Percentiles rank a stretch among this genome's conserved stretches.
Conservation (phyloP, 257 asterid genomes). For the Nicotiana knightiana region DNA sequence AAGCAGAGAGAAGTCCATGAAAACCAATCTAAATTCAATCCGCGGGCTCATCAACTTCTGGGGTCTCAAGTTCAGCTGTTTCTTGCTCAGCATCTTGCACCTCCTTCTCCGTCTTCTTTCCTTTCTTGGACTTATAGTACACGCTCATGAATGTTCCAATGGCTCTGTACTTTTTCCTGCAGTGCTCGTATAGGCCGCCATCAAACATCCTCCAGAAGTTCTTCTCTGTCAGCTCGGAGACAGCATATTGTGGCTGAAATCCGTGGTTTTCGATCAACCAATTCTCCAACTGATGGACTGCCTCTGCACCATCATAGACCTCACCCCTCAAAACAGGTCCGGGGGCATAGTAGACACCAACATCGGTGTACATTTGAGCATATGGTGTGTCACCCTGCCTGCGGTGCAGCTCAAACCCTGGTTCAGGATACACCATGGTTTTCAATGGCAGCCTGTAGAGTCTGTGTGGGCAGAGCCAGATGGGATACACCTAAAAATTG, state of each 20-base stretch:
- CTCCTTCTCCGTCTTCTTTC: slow-evolving; percentile 96
- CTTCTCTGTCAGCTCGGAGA: slow-evolving; percentile 83
- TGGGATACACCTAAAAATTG: slow-evolving; percentile 65
- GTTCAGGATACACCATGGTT: slow-evolving; percentile 88
- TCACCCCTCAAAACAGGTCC: slow-evolving; percentile 95
- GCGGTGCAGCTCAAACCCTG: slow-evolving; percentile 78
- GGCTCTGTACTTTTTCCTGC: slow-evolving; percentile 77
- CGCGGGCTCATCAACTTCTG: slow-evolving; percentile 28
- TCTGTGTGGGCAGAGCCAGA: slow-evolving; percentile 97
- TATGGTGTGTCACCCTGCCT: slow-evolving; percentile 83
- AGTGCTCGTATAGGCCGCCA: slow-evolving; percentile 74
- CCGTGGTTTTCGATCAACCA: slow-evolving; percentile 96
- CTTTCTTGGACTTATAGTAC: slow-evolving; percentile 92
- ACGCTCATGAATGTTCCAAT: slow-evolving; percentile 94
- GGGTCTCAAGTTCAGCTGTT: slow-evolving; percentile 42
- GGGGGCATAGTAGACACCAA: slow-evolving; percentile 92
- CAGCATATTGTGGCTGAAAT: slow-evolving; percentile 95
- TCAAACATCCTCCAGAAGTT: slow-evolving; percentile 99
- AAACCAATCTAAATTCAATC: slow-evolving; percentile 6
- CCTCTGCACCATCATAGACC: slow-evolving; percentile 74
- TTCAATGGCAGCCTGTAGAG: slow-evolving; percentile 76
- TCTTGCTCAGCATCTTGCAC: slow-evolving; percentile 98
- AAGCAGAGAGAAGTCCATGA: neutral
- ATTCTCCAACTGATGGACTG: slow-evolving; percentile 65
- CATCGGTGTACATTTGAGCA: slow-evolving; percentile 92